Evolutionary conservation across 2,329 filamentous ascomycete species (phyloP).

Genomic region (Byssochlamys sp.): DNA sequence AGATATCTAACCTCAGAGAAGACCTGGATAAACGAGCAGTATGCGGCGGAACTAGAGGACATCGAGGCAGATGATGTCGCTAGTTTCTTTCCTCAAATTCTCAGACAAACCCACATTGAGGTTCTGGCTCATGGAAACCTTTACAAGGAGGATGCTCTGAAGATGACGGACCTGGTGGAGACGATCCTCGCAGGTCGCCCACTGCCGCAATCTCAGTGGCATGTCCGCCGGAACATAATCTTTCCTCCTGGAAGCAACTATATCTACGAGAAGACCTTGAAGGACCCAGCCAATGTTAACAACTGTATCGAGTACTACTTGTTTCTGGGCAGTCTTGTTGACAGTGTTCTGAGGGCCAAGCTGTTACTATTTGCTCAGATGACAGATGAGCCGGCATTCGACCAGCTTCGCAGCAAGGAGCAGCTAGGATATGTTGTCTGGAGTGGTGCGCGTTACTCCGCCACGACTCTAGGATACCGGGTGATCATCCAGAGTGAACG

Average conservation of each 20-base stretch:
- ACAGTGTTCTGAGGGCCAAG: slow-evolving; percentile 64
- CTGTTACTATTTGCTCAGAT: slow-evolving; percentile 78
- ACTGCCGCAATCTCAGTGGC: slow-evolving; percentile 70
- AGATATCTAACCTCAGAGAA: slow-evolving; percentile 69
- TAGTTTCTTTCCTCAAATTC: slow-evolving; percentile 67
- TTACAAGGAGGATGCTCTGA: slow-evolving; percentile 84
- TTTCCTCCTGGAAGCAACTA: slow-evolving; percentile 73
- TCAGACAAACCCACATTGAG: slow-evolving; percentile 79
- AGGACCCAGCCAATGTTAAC: slow-evolving; percentile 81
- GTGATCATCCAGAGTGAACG: slow-evolving; percentile 91
- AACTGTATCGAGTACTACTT: slow-evolving; percentile 74
- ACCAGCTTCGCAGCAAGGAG: slow-evolving; percentile 90
- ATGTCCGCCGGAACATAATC: slow-evolving; percentile 64
- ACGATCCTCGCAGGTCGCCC: slow-evolving; percentile 62
- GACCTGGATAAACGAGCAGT: slow-evolving; percentile 69
- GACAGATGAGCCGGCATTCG: slow-evolving; percentile 84
- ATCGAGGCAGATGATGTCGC: slow-evolving; percentile 67
- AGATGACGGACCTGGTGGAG: slow-evolving; percentile 73
- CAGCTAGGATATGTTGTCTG: slow-evolving; percentile 96
- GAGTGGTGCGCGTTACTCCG: slow-evolving; percentile 60
- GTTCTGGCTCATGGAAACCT: slow-evolving; percentile 83
- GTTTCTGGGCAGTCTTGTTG: slow-evolving; percentile 58
- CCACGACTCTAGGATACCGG: slow-evolving; percentile 74
- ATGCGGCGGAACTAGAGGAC: slow-evolving; percentile 63
- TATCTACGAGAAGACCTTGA: slow-evolving; percentile 68